A percentile compares a stretch with the other conserved stretches of the same genome.
Conservation (phyloP, 2,329 filamentous ascomycete species). For the Piedraia hortae region DNA sequence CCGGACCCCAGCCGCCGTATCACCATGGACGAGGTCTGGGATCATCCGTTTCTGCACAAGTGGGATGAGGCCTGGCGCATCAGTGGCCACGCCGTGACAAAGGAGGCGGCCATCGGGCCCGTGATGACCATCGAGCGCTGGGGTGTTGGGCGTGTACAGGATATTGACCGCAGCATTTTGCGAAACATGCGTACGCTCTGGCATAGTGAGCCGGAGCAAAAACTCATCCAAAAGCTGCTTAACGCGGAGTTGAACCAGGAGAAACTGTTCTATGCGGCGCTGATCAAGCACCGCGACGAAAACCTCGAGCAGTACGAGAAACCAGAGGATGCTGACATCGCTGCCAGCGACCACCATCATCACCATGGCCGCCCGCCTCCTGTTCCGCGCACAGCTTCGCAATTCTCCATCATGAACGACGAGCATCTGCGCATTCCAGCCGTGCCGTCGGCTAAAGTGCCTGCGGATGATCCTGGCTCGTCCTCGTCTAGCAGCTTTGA, state of each 20-base stretch:
- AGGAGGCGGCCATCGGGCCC: conserved; percentile 23
- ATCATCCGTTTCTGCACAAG: conserved; percentile 60
- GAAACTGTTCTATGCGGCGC: conserved; percentile 72
- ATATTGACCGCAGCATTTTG: conserved; percentile 57
- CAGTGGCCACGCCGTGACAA: conserved; percentile 25
- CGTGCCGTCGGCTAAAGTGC: too few species aligned
- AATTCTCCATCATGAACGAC: conserved; percentile 29
- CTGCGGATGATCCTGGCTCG: too few species aligned
- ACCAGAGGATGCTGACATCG: conserved; percentile 40
- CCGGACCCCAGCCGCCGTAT: conserved; percentile 56
- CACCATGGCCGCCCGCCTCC: conserved; percentile 26
- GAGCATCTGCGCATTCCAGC: conserved; percentile 23
- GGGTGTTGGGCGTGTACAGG: conserved; percentile 30
- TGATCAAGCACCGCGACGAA: conserved; percentile 57
- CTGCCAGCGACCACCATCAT: conserved; percentile 76
- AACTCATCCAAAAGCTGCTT: conserved; percentile 39
- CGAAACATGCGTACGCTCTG: conserved; percentile 72
- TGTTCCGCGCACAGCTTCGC: conserved; percentile 19
- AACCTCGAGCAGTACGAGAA: conserved; percentile 63
- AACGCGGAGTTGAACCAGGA: conserved; percentile 42
- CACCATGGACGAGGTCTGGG: conserved; percentile 54
- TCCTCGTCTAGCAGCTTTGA: conserved; percentile 42
- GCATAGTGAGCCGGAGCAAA: conserved; percentile 56
- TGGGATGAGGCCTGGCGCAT: conserved; percentile 47
- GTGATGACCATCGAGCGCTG: conserved; percentile 32